These are phyloP conservation scores for Aspergillus versicolor DNA, from an alignment of 2,329 filamentous ascomycete species.

Conservation along the genomic window DNA sequence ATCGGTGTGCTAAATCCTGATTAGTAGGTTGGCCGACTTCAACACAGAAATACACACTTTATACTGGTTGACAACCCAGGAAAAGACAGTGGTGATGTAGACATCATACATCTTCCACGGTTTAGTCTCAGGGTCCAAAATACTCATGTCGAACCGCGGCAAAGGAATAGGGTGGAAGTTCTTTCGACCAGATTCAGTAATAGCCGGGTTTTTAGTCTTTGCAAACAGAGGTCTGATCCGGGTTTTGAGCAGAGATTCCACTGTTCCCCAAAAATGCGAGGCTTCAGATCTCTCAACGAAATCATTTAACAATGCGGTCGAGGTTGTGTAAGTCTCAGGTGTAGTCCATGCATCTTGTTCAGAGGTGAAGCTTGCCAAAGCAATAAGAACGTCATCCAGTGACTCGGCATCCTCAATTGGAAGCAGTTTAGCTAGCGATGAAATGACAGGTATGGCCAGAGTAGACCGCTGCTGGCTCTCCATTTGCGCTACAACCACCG, in stretches of 20 bases:
- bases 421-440: conserved; percentile 17
- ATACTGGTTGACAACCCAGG: conserved; percentile 38
- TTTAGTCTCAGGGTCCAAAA: conserved; percentile 37
- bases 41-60: conserved; percentile 24
- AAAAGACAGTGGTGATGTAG: conserved; percentile 36
- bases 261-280: conserved; percentile 15
- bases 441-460: conserved; percentile 32
- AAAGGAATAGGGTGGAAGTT: conserved; percentile 40
- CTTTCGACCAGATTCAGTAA: conserved; percentile 46
- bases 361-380: conserved; percentile 34
- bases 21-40: not conserved
- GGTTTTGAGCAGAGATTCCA: conserved; percentile 21
- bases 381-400: conserved; percentile 27
- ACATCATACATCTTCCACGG: conserved; percentile 40
- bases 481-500: conserved; percentile 18
- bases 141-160: conserved; percentile 36
- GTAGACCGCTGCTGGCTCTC: conserved; percentile 26
- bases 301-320: conserved; percentile 19
- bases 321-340: conserved; percentile 16
- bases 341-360: conserved; percentile 38
- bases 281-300: conserved; percentile 3
- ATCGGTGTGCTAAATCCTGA: conserved; percentile 24
- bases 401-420: conserved; percentile 22
- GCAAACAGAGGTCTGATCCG: conserved; percentile 44
- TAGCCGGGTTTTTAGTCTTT: conserved; percentile 40